These are phyloP conservation scores for Auricularia sp. DNA, from an alignment of 768 basidiomycete genomes.

Conservation along the genomic window DNA sequence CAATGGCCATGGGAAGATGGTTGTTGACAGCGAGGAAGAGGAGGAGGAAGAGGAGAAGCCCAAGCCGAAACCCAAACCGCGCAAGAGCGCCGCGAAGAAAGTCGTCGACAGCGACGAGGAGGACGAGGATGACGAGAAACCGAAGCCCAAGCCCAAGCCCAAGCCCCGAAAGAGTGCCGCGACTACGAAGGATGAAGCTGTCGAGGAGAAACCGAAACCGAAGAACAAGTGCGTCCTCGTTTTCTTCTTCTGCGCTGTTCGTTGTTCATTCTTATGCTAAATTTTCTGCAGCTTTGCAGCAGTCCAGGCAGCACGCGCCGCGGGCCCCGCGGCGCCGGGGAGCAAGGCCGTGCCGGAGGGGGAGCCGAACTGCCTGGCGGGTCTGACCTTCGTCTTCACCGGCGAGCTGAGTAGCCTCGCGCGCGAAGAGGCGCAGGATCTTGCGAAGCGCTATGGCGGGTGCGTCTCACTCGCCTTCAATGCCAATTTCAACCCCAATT, in stretches of 20 bases:
- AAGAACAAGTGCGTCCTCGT: constrained; percentile 27
- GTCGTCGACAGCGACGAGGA: no score
- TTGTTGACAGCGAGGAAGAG: no score
- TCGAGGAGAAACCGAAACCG: constrained; percentile 18
- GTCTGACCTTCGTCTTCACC: constrained; percentile 89
- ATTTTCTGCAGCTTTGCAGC: constrained; percentile 36
- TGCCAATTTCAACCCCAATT: not conserved
- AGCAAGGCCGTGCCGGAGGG: constrained; percentile 67
- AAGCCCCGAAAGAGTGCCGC: constrained; percentile 7
- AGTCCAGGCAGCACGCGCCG: constrained; percentile 49
- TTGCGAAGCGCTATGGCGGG: constrained; percentile 92
- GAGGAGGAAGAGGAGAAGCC: no score
- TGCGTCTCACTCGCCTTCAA: constrained; percentile 27
- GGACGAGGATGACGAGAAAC: no score
- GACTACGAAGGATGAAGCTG: not conserved
- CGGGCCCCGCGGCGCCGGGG: constrained; percentile 46
- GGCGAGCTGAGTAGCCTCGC: constrained; percentile 83
- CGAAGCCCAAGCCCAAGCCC: no score
- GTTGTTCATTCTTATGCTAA: constrained; percentile 12
- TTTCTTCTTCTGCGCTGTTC: no score
- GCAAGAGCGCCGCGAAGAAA: no score
- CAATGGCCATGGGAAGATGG: no score
- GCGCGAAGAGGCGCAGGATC: constrained; percentile 75
- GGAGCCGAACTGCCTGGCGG: constrained; percentile 62
- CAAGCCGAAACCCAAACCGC: no score